These are phyloP conservation scores for Russula abietina DNA, from an alignment of 768 basidiomycete genomes.

Conservation along the genomic window DNA sequence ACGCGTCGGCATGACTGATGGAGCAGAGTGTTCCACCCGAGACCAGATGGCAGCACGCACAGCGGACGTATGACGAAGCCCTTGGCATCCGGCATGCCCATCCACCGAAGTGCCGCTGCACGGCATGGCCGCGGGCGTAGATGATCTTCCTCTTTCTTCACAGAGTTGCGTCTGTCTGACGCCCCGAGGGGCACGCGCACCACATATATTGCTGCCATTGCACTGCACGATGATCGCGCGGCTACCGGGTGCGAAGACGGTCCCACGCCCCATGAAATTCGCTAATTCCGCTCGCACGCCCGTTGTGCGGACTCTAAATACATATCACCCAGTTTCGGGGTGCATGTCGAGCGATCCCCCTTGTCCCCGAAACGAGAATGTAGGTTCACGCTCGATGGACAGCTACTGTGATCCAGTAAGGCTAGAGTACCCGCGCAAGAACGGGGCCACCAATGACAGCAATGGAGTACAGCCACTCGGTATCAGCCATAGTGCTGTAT, in stretches of 20 bases:
- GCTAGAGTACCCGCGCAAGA: slow-evolving; percentile 60
- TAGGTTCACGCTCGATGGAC: slow-evolving; percentile 51
- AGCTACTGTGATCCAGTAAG: too few species aligned
- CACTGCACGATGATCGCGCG: slow-evolving; percentile 31
- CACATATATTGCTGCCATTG: slow-evolving; percentile 29
- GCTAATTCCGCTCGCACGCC: neutral
- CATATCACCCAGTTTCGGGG: slow-evolving; percentile 6
- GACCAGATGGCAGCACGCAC: neutral
- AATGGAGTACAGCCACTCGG: slow-evolving; percentile 10
- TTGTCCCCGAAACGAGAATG: slow-evolving; percentile 31
- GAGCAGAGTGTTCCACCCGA: slow-evolving; percentile 19
- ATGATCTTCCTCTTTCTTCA: neutral
- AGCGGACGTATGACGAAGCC: slow-evolving; percentile 21
- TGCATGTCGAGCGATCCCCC: slow-evolving; percentile 49
- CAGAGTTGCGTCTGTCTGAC: slow-evolving; percentile 2
- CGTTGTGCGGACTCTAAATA: too few species aligned
- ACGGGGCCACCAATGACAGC: slow-evolving; percentile 42
- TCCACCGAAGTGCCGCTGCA: neutral
- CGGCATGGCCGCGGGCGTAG: neutral
- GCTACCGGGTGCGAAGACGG: slow-evolving; percentile 27
- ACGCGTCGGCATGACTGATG: slow-evolving; percentile 18
- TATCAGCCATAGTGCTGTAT: neutral
- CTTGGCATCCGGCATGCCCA: slow-evolving; percentile 15
- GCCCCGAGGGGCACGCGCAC: slow-evolving; percentile 2
- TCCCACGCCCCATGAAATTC: slow-evolving; percentile 29